Evolutionary conservation across 1,139 yeast species (phyloP).

Genomic region (Hansenula lynferdii): DNA sequence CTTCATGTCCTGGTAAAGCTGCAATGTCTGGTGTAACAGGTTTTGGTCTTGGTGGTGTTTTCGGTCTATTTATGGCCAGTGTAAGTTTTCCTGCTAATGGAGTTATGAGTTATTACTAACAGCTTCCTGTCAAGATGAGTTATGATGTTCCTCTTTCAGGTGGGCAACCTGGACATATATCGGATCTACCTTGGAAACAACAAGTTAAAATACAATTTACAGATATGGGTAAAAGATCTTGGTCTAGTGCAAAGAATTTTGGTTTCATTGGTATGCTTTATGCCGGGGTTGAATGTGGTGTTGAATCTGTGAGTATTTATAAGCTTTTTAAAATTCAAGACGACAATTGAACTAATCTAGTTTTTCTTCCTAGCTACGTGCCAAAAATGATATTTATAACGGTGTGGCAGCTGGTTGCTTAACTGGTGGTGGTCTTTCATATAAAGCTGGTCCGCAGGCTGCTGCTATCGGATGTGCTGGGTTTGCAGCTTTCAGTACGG

Average conservation of each 20-base stretch:
- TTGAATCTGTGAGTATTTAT: constrained; percentile 43
- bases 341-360: not conserved
- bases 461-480: constrained; percentile 94
- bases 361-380: constrained; percentile 42
- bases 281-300: constrained; percentile 91
- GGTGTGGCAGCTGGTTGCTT: constrained; percentile 93
- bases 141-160: constrained; percentile 77
- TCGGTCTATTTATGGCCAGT: constrained; percentile 96
- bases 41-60: constrained; percentile 91
- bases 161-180: constrained; percentile 46
- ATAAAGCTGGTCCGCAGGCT: constrained; percentile 91
- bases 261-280: constrained; percentile 93
- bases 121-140: constrained; percentile 42
- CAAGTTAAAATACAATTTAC: constrained; percentile 88
- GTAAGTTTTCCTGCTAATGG: constrained; percentile 25
- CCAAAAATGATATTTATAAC: constrained; percentile 88
- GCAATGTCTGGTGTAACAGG: constrained; percentile 92
- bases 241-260: constrained; percentile 85
- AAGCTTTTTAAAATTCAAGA: not conserved
- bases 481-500: constrained; percentile 93
- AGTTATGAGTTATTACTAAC: constrained; percentile 4
- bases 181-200: constrained; percentile 86
- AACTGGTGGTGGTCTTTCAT: constrained; percentile 94
- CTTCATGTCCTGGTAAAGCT: constrained; percentile 94
- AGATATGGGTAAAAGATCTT: constrained; percentile 89